Percentiles rank a stretch among this genome's conserved stretches.
Conservation (phyloP, 805 yeast genomes). For the Metschnikowia rubicola region DNA sequence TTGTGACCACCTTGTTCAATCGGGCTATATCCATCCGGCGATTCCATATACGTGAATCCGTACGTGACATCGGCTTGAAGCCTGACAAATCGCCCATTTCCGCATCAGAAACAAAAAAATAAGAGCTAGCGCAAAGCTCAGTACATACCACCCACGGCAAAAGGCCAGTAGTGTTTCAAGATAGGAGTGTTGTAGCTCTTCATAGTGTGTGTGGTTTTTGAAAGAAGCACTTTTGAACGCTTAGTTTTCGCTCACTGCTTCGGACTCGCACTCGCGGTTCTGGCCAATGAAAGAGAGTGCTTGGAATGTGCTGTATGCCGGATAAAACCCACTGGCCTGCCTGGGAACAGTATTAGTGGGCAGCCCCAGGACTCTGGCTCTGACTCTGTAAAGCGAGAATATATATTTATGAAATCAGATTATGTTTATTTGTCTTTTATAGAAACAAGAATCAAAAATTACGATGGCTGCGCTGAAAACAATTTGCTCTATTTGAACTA, state of each 20-base stretch:
- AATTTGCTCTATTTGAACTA: no score
- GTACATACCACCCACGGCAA: constrained; percentile 75
- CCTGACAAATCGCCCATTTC: no score
- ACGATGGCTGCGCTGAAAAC: no score
- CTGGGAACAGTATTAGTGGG: neutral
- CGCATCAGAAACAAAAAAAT: neutral
- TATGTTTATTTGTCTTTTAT: no score
- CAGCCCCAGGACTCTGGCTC: neutral
- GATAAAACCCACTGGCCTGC: neutral
- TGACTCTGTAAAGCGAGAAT: no score
- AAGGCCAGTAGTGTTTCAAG: constrained; percentile 82
- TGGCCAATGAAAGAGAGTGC: constrained; percentile 8
- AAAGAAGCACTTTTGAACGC: constrained; percentile 1
- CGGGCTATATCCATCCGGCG: no score
- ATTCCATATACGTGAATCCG: no score
- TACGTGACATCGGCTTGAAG: no score
- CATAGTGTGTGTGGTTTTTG: constrained; percentile 19
- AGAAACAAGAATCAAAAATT: no score
- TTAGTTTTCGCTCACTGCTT: constrained; percentile 11
- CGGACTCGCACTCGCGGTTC: constrained; percentile 10
- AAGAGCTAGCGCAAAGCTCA: neutral
- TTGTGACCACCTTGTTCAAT: no score
- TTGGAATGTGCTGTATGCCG: neutral
- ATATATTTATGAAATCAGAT: no score
- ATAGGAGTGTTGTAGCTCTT: constrained; percentile 49